Percentiles rank a stretch among this genome's conserved stretches.
phyloP scores from a whole-genome alignment of 345 rosid species.

The Lenwebbia sp. region DNA sequence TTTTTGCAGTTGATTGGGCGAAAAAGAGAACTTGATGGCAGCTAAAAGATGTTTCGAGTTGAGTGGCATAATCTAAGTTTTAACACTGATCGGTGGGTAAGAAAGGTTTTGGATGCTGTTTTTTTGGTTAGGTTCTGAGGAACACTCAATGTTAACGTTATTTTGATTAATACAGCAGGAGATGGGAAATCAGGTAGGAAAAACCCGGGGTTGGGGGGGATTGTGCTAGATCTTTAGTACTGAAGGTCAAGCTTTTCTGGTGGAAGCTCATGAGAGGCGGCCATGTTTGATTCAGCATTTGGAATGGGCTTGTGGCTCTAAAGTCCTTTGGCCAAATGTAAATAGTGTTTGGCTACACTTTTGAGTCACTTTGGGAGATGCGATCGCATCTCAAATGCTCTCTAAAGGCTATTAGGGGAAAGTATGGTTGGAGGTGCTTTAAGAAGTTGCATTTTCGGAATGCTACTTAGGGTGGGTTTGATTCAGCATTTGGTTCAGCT shows the following conservation, averaged over 20 bases:
- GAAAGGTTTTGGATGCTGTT: background rate
- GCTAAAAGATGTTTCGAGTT: background rate
- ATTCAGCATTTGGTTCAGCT: too few species aligned
- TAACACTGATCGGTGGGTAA: background rate
- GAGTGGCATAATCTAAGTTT: background rate
- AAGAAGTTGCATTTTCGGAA: too few species aligned
- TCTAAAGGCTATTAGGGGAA: too few species aligned
- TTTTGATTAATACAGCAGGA: too few species aligned
- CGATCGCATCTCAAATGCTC: too few species aligned
- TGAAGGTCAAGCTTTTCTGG: background rate
- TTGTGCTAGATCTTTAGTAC: background rate
- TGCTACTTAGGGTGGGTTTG: too few species aligned
- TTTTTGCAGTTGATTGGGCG: background rate
- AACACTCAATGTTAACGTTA: background rate
- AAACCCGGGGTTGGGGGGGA: background rate
- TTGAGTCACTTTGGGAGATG: too few species aligned
- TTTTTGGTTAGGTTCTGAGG: background rate
- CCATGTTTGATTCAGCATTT: too few species aligned
- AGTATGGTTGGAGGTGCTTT: too few species aligned
- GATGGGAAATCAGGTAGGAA: background rate
- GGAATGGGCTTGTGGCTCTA: too few species aligned
- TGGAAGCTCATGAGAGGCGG: background rate
- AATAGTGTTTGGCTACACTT: too few species aligned
- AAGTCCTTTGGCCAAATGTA: too few species aligned
- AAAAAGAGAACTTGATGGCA: fast-evolving